Percentiles rank a stretch among this genome's conserved stretches.
Conservation (phyloP, 805 yeast species). For the Ogataea wickerhamii region DNA sequence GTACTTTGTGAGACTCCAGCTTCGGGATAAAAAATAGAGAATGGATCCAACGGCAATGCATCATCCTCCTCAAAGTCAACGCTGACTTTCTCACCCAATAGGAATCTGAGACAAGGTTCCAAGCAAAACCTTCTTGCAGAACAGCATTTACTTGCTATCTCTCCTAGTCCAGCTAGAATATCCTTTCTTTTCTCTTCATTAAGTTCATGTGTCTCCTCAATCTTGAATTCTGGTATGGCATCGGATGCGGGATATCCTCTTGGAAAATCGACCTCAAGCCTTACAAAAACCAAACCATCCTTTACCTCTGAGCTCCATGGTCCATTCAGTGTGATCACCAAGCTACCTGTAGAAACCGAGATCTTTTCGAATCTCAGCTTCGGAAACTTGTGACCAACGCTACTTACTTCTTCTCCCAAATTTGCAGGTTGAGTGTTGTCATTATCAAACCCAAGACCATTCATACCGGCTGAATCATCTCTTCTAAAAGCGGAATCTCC, state of each 20-base stretch:
- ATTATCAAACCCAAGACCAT: slow-evolving; percentile 35
- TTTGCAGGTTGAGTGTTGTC: slow-evolving; percentile 46
- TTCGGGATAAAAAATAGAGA: slow-evolving; percentile 27
- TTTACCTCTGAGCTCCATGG: slow-evolving; percentile 57
- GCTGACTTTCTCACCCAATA: slow-evolving; percentile 77
- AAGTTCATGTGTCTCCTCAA: slow-evolving; percentile 79
- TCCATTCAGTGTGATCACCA: slow-evolving; percentile 76
- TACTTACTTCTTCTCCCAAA: slow-evolving; percentile 87
- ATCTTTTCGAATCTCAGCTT: slow-evolving; percentile 82
- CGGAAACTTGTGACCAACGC: slow-evolving; percentile 85
- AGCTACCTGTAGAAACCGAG: slow-evolving; percentile 79
- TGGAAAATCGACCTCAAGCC: slow-evolving; percentile 73
- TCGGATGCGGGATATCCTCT: slow-evolving; percentile 59
- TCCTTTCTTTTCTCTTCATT: slow-evolving; percentile 45
- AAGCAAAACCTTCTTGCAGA: slow-evolving; percentile 62
- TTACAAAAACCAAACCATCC: slow-evolving; percentile 53
- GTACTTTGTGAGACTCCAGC: slow-evolving; percentile 20
- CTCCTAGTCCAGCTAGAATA: slow-evolving; percentile 48
- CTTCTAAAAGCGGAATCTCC: slow-evolving; percentile 46
- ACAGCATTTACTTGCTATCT: slow-evolving; percentile 55
- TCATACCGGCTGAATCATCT: slow-evolving; percentile 31
- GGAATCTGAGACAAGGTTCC: slow-evolving; percentile 71
- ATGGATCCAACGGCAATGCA: slow-evolving; percentile 28
- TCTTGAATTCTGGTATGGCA: slow-evolving; percentile 48
- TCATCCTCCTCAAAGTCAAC: slow-evolving; percentile 36